Evolutionary conservation across 176 grass and related monocot species (phyloP).

Genomic region (Ananas comosus): DNA sequence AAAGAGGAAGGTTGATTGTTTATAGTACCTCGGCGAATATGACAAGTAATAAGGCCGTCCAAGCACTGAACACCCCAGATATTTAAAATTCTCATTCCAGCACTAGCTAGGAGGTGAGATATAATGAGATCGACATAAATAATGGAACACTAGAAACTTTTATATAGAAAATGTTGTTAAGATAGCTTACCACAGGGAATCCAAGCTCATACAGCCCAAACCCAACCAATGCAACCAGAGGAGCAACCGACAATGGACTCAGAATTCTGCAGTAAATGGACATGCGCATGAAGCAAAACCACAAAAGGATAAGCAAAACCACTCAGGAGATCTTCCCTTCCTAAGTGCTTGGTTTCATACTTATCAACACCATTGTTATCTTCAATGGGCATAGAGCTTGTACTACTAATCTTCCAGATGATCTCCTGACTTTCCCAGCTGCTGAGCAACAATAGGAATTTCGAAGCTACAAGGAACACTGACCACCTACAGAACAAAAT

Average conservation of each 20-base stretch:
- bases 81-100: not conserved
- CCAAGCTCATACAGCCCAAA: slow-evolving; percentile 87
- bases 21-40: slow-evolving; percentile 67
- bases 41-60: slow-evolving; percentile 33
- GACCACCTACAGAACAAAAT: no score
- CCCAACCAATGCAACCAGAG: slow-evolving; percentile 59
- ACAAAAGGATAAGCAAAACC: not conserved
- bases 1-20: not conserved
- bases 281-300: no score
- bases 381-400: no score
- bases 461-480: no score
- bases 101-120: not conserved
- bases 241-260: slow-evolving; percentile 65
- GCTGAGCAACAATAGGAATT: no score
- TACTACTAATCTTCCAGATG: no score
- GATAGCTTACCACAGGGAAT: slow-evolving; percentile 60
- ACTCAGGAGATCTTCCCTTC: no score
- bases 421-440: no score
- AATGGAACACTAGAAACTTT: not conserved
- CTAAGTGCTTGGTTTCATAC: no score
- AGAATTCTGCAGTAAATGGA: slow-evolving; percentile 33
- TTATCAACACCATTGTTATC: no score
- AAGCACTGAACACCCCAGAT: not conserved
- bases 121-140: not conserved
- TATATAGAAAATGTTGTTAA: slow-evolving; percentile 2